These are phyloP conservation scores for Pouteria campechiana DNA, from an alignment of 179 eudicot species.

Conservation along the genomic window DNA sequence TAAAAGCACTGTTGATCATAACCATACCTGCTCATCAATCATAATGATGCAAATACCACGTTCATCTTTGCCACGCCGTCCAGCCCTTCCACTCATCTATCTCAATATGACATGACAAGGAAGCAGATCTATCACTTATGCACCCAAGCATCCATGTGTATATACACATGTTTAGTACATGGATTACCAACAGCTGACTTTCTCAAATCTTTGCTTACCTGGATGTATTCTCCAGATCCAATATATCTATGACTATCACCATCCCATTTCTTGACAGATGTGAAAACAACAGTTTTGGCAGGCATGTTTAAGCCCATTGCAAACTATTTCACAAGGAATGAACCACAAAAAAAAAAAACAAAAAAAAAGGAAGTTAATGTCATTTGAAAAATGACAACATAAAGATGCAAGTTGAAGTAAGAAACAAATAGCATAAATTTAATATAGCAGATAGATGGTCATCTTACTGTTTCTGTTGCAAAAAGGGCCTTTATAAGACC, in stretches of 20 bases:
- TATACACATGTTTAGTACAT: too few relatives aligned
- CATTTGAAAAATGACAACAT: too few relatives aligned
- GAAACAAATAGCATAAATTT: neutral
- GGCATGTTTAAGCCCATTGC: slow-evolving; percentile 99
- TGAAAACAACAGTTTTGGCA: slow-evolving; percentile 98
- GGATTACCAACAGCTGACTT: too few relatives aligned
- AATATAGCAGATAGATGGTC: too few relatives aligned
- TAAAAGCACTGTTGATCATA: neutral
- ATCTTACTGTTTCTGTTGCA: slow-evolving; percentile 95
- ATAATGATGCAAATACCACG: slow-evolving; percentile 97
- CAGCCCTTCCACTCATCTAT: slow-evolving; percentile 99
- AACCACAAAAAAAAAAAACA: neutral
- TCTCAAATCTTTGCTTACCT: slow-evolving; percentile 78
- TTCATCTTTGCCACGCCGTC: slow-evolving; percentile 99
- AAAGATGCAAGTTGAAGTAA: neutral
- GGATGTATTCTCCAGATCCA: slow-evolving; percentile 99
- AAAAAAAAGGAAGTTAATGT: neutral
- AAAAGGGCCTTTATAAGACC: slow-evolving; percentile 97
- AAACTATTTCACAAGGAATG: slow-evolving; percentile 39
- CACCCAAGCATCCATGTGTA: too few relatives aligned
- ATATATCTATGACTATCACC: slow-evolving; percentile 92
- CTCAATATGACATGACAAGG: slow-evolving; percentile 2
- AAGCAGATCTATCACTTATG: too few relatives aligned
- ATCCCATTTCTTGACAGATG: slow-evolving; percentile 92
- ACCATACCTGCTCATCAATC: slow-evolving; percentile 86